A percentile compares a stretch with the other conserved stretches of the same genome.
Evolutionary conservation across 768 basidiomycete genomes (phyloP).

Genomic region (Tubosaeta sp.): DNA sequence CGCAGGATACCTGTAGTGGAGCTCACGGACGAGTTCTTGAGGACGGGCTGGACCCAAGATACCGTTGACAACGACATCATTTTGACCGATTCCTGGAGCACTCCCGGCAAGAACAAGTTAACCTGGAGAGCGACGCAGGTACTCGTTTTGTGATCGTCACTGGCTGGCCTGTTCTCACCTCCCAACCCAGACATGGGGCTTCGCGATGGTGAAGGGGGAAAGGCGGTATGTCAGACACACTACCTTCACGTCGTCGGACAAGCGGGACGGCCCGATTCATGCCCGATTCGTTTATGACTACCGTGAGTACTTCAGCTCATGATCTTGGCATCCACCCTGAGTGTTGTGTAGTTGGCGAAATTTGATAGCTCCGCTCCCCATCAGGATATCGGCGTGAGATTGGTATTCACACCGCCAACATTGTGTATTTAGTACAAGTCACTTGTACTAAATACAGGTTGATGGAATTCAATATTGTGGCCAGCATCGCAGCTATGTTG

Average conservation of each 20-base stretch:
- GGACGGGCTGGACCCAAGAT: constrained; percentile 41
- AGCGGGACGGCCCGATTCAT: constrained; percentile 47
- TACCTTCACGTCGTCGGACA: constrained; percentile 58
- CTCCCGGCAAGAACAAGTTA: constrained; percentile 54
- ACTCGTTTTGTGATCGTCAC: constrained; percentile 5
- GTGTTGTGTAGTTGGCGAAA: constrained; percentile 12
- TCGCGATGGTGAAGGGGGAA: constrained; percentile 54
- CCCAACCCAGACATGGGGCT: constrained; percentile 51
- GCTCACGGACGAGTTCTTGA: constrained; percentile 41
- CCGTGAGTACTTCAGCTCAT: constrained; percentile 38
- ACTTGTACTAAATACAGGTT: neutral
- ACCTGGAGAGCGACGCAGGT: constrained; percentile 69
- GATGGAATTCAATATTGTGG: neutral
- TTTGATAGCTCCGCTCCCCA: constrained; percentile 4
- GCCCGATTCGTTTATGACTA: constrained; percentile 65
- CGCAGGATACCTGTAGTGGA: constrained; percentile 48
- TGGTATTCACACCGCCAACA: neutral
- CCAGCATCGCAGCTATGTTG: neutral
- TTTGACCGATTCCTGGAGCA: constrained; percentile 44
- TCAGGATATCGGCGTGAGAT: neutral
- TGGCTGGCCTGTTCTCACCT: neutral
- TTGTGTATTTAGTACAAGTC: neutral
- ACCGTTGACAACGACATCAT: constrained; percentile 34
- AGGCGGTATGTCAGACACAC: constrained; percentile 59
- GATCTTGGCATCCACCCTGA: constrained; percentile 9